Base-by-base conservation (phyloP, 495 filamentous ascomycete species). In the Aspergillus indologenus region DNA sequence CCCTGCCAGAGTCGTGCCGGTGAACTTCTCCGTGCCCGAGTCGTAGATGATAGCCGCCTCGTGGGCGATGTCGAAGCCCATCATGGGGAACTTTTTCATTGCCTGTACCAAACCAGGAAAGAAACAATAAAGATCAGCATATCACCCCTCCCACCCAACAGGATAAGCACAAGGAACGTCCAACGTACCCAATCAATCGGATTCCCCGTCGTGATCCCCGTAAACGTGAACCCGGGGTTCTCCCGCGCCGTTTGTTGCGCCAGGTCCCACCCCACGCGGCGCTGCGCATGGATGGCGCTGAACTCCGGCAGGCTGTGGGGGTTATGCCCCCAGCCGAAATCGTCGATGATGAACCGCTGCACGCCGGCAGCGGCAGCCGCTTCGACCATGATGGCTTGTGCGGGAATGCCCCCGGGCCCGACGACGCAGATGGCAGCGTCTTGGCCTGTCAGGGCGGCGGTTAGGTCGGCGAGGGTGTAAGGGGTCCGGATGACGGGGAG, bases 371-470 rank as follows among this genome's bases (percentile, higher is more conserved):
- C 76, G 26, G 82, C 60, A 0, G 83, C 79, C 1, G 85, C 86
- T 58, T 88, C 83, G 20, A 87, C 75, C 24, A 85, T 71, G 1
- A 57, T 49, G 12, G 59, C 68, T 61, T 87, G 83, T 0, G 57
- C 62, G 7, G 34, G 49, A 45, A 81, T 34, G 2, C 65, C 77
- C 0, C 53, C 24, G 3, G 67, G 66, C 24, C 71, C 76, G 19
- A 87, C 63, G 11, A 78, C 66, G 21, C 80, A 85, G 31, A 89
- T 75, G 1, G 86, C 75, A 1, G 83, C 81, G 61, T 88, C 86
- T 52, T 85, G 79, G 20, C 76, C 79, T 1, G 61, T 43, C 26
- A 88, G 68, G 5, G 79, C 83, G 1, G 65, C 24, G 24, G 60
- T 60, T 6, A 70, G 56, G 52, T 61, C 50, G 15, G 60, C 54